Evolutionary conservation across 257 asterid genomes (phyloP).

Genomic region (Solanum pinnatisectum): DNA sequence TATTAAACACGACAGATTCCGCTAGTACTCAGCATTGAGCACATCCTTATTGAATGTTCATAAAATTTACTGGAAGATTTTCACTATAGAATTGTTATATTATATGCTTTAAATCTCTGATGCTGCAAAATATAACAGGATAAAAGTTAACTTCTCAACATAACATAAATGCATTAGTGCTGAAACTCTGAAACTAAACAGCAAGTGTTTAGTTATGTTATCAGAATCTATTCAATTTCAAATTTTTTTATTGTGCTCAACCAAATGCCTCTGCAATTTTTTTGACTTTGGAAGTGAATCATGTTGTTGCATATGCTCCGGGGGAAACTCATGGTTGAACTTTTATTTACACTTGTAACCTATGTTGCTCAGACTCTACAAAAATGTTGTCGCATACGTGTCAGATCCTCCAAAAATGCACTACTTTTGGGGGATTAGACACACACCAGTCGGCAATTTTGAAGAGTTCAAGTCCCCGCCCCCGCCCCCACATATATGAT

Average conservation of each 20-base stretch:
- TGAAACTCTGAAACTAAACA: background rate
- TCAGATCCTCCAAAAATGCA: background rate
- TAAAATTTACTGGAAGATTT: background rate
- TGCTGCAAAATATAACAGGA: background rate
- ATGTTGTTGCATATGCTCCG: background rate
- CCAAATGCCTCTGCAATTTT: background rate
- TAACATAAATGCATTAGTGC: background rate
- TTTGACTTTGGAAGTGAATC: background rate
- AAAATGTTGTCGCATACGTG: background rate
- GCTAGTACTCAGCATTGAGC: background rate
- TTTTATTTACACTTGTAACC: background rate
- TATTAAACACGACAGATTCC: background rate
- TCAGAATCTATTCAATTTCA: background rate
- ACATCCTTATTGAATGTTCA: background rate
- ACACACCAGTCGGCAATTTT: background rate
- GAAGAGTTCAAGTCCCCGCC: background rate
- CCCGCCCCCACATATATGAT: background rate
- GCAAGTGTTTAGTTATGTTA: background rate
- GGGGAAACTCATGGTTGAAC: background rate
- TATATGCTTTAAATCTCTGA: background rate
- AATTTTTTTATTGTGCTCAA: background rate
- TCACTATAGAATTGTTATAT: background rate
- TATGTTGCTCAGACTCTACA: background rate
- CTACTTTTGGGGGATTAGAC: background rate
- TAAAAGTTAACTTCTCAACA: background rate